Conservation (phyloP, 208 protist genomes). For the Trichomonas tenax region DNA sequence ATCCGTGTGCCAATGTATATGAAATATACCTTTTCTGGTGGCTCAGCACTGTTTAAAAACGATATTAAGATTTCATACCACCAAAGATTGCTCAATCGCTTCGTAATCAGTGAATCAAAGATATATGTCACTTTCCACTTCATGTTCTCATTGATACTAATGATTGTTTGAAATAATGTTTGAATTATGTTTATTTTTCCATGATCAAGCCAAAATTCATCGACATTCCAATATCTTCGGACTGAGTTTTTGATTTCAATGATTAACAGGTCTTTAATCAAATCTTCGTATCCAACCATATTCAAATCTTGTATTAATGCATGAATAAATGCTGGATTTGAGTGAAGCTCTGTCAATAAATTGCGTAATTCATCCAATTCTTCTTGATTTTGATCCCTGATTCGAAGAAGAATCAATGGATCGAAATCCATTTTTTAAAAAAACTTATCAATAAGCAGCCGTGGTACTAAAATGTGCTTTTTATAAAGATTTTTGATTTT, state of each 20-base stretch:
- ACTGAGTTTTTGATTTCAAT: not conserved
- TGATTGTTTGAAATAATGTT: not conserved
- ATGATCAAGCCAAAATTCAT: not conserved
- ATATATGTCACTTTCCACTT: not conserved
- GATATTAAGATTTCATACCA: not conserved
- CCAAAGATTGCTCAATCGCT: not conserved
- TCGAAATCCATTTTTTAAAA: not conserved
- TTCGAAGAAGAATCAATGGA: not conserved
- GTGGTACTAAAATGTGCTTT: too few species aligned
- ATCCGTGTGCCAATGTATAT: not conserved
- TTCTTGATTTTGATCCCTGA: not conserved
- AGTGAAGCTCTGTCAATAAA: not conserved
- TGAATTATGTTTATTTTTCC: not conserved
- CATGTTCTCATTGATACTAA: not conserved
- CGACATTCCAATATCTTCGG: not conserved
- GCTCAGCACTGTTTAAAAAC: not conserved
- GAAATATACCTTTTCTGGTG: not conserved
- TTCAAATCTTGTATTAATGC: not conserved
- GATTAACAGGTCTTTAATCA: not conserved
- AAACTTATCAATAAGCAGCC: too few species aligned
- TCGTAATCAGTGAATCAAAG: not conserved
- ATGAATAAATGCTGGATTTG: not conserved
- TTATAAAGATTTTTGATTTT: too few species aligned
- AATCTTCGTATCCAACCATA: not conserved
- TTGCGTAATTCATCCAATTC: not conserved